Evolutionary conservation across 371 early-diverging fungal genomes (phyloP).

Genomic region (Caulochytrium protostelioides): DNA sequence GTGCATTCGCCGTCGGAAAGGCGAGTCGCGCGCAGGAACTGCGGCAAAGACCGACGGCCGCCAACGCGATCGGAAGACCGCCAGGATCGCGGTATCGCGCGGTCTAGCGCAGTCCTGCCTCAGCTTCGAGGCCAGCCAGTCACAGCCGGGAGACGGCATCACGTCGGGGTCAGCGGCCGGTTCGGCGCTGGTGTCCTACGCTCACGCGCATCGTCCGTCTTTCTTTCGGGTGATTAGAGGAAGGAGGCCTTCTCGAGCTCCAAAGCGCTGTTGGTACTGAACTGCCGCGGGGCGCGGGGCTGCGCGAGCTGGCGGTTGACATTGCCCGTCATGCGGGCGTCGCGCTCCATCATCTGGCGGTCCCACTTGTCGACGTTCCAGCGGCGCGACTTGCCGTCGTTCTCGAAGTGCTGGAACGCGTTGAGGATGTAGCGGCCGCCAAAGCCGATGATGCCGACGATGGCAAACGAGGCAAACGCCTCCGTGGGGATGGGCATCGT

Average conservation of each 20-base stretch:
- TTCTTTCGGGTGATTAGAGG: no score
- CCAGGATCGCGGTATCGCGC: no score
- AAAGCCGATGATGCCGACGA: slow-evolving; percentile 11
- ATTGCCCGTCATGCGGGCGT: slow-evolving; percentile 24
- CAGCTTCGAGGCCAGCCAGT: no score
- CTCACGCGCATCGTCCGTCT: no score
- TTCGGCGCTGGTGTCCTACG: no score
- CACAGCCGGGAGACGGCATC: no score
- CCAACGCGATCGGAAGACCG: no score
- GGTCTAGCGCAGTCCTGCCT: no score
- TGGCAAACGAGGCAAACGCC: slow-evolving; percentile 10
- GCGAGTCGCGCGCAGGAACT: no score
- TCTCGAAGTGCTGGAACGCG: slow-evolving; percentile 19
- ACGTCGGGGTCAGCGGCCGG: no score
- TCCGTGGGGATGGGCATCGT: slow-evolving; percentile 17
- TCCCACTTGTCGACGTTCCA: slow-evolving; percentile 30
- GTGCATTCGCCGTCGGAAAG: no score
- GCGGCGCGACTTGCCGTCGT: slow-evolving; percentile 23
- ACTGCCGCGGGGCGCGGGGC: slow-evolving; percentile 12
- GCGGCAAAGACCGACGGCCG: no score
- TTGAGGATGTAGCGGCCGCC: slow-evolving; percentile 10
- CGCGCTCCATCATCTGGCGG: slow-evolving; percentile 29
- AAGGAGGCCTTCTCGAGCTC: slow-evolving; percentile 16
- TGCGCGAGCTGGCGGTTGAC: slow-evolving; percentile 23
- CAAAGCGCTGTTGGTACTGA: slow-evolving; percentile 22